Evolutionary conservation across 768 basidiomycete species (phyloP).

Genomic region (Hericium coralloides): DNA sequence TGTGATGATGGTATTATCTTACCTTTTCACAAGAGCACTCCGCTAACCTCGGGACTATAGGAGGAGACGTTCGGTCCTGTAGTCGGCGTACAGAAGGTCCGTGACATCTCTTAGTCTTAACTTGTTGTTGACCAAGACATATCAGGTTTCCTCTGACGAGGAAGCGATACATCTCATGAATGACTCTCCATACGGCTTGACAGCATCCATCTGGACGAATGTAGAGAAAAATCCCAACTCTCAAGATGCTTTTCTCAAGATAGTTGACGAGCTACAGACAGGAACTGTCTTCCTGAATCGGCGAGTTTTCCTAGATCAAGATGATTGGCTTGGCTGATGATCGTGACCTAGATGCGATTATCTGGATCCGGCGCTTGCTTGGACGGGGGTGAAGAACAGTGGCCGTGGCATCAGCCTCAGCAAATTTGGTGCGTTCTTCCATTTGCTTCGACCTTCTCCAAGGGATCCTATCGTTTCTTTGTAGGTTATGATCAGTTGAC

Average conservation of each 20-base stretch:
- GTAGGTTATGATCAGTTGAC: slow-evolving; percentile 86
- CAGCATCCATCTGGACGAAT: slow-evolving; percentile 92
- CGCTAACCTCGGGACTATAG: slow-evolving; percentile 23
- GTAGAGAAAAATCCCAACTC: slow-evolving; percentile 50
- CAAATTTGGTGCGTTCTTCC: slow-evolving; percentile 59
- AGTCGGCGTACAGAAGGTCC: slow-evolving; percentile 86
- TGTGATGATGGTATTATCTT: slow-evolving; percentile 67
- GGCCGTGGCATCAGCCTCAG: slow-evolving; percentile 88
- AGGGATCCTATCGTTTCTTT: background rate
- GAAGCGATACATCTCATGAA: slow-evolving; percentile 92
- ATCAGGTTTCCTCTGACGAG: slow-evolving; percentile 70
- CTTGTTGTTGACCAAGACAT: background rate
- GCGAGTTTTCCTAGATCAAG: slow-evolving; percentile 23
- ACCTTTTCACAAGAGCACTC: background rate
- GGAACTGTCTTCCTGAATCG: slow-evolving; percentile 95
- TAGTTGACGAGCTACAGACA: slow-evolving; percentile 68
- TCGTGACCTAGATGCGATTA: slow-evolving; percentile 57
- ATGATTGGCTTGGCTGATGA: slow-evolving; percentile 1
- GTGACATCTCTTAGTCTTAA: background rate
- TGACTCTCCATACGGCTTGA: slow-evolving; percentile 91
- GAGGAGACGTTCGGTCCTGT: slow-evolving; percentile 93
- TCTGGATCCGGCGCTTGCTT: slow-evolving; percentile 87
- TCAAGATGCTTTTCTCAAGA: slow-evolving; percentile 52
- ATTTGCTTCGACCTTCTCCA: slow-evolving; percentile 49
- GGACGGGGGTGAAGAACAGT: slow-evolving; percentile 92